These are phyloP conservation scores for Blastobotrys arbuscula DNA, from an alignment of 1,139 yeast genomes.

Conservation along the genomic window DNA sequence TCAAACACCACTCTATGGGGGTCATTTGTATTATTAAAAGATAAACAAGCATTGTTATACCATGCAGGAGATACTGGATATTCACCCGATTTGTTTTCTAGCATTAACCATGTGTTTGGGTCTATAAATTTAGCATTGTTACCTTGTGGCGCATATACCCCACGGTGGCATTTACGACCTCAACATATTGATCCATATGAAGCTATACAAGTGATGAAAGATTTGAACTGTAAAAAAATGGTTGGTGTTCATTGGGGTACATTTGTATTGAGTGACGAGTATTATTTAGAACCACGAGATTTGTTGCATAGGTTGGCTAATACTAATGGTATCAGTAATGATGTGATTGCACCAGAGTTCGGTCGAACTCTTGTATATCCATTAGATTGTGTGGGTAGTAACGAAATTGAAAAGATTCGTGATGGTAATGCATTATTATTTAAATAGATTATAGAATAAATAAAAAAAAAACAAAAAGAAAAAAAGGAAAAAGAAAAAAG, in stretches of 20 bases:
- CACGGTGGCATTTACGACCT: constrained; percentile 90
- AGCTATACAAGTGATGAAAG: constrained; percentile 60
- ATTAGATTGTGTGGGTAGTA: constrained; percentile 14
- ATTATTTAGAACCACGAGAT: constrained; percentile 74
- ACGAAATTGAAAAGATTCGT: constrained; percentile 24
- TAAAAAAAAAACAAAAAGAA: neutral
- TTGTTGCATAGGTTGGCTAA: constrained; percentile 34
- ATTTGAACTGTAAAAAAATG: constrained; percentile 54
- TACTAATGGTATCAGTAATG: constrained; percentile 28
- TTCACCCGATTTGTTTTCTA: constrained; percentile 59
- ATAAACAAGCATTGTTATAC: constrained; percentile 65
- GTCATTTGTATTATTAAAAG: constrained; percentile 62
- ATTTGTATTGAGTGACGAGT: constrained; percentile 80
- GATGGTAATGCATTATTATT: constrained; percentile 31
- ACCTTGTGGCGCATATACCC: constrained; percentile 94
- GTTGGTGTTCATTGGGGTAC: constrained; percentile 98
- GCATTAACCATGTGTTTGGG: constrained; percentile 61
- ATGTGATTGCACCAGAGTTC: constrained; percentile 47
- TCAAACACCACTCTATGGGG: constrained; percentile 84
- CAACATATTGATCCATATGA: constrained; percentile 84
- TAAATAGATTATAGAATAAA: constrained; percentile 14
- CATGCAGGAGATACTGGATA: constrained; percentile 97
- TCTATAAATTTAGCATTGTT: constrained; percentile 63
- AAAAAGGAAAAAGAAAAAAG: neutral
- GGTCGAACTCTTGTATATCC: constrained; percentile 46